These are phyloP conservation scores for Macrophomina pseudophaseolina DNA, from an alignment of 2,329 filamentous ascomycete genomes.

Conservation along the genomic window DNA sequence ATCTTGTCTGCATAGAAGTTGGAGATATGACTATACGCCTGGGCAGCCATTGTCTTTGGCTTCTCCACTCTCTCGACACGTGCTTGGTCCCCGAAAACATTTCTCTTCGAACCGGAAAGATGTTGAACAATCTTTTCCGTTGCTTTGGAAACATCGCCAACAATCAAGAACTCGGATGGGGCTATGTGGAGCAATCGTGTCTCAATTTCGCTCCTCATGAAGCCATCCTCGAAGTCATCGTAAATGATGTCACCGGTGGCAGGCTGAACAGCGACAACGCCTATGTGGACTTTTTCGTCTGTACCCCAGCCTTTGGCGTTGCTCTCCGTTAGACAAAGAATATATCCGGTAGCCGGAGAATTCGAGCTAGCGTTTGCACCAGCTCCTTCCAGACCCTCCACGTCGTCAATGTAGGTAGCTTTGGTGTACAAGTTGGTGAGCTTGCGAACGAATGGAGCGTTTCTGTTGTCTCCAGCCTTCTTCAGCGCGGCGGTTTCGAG, in stretches of 20 bases:
- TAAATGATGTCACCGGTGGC: constrained; percentile 96
- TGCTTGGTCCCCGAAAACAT: constrained; percentile 89
- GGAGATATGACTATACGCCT: constrained; percentile 86
- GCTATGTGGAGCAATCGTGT: constrained; percentile 94
- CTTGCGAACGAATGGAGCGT: constrained; percentile 87
- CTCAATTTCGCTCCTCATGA: constrained; percentile 96
- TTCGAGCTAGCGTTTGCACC: constrained; percentile 60
- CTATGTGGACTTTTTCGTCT: constrained; percentile 91
- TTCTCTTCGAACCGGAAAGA: constrained; percentile 83
- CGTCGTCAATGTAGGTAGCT: constrained; percentile 94
- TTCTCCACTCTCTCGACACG: constrained; percentile 81
- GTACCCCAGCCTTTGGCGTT: constrained; percentile 80
- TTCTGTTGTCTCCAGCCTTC: constrained; percentile 91
- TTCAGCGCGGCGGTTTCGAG: constrained; percentile 95
- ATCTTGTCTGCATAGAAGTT: constrained; percentile 91
- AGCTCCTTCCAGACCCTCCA: constrained; percentile 73
- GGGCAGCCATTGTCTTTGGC: constrained; percentile 79
- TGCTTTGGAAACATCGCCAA: constrained; percentile 86
- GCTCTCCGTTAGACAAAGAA: constrained; percentile 89
- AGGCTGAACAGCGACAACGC: constrained; percentile 91
- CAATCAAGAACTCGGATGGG: constrained; percentile 91
- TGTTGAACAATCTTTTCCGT: constrained; percentile 93
- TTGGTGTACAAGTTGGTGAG: constrained; percentile 98
- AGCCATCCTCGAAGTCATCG: constrained; percentile 94
- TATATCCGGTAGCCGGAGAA: constrained; percentile 74